These are phyloP conservation scores for Globisporangium nodosum DNA, from an alignment of 352 stramenopile species.

Conservation along the genomic window DNA sequence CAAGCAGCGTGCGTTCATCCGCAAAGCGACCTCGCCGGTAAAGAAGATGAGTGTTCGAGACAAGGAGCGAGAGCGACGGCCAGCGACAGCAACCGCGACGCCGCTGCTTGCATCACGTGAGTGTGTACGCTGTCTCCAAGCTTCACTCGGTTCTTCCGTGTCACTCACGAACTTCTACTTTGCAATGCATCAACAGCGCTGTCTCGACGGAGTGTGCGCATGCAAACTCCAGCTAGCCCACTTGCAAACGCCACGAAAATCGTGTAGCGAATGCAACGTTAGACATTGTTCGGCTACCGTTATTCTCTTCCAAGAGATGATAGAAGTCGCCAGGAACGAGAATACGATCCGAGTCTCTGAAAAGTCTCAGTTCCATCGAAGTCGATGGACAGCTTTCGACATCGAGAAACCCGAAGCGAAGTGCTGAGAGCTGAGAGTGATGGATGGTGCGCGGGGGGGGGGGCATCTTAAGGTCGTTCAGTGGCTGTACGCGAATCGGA, in stretches of 20 bases:
- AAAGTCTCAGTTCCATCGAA: no score
- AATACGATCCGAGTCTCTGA: no score
- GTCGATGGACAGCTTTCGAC: no score
- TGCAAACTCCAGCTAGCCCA: neutral
- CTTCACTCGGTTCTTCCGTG: neutral
- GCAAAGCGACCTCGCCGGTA: conserved; percentile 25
- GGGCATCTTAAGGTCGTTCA: no score
- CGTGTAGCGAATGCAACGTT: conserved; percentile 2
- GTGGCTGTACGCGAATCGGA: no score
- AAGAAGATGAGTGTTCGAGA: conserved; percentile 17
- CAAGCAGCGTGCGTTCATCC: conserved; percentile 59
- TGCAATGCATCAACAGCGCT: conserved; percentile 2
- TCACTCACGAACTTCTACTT: neutral
- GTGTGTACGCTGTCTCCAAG: neutral
- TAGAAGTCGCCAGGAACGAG: no score
- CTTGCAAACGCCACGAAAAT: conserved; percentile 11
- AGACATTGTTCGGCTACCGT: neutral
- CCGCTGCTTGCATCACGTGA: conserved; percentile 10
- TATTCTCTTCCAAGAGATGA: no score
- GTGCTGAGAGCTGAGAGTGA: no score
- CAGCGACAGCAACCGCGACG: neutral
- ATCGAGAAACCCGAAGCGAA: no score
- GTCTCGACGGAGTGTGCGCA: conserved; percentile 5
- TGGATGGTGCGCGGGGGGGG: no score
- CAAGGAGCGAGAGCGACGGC: conserved; percentile 7